Evolutionary conservation across 2,329 filamentous ascomycete species (phyloP).

Genomic region (Balansia obtecta): DNA sequence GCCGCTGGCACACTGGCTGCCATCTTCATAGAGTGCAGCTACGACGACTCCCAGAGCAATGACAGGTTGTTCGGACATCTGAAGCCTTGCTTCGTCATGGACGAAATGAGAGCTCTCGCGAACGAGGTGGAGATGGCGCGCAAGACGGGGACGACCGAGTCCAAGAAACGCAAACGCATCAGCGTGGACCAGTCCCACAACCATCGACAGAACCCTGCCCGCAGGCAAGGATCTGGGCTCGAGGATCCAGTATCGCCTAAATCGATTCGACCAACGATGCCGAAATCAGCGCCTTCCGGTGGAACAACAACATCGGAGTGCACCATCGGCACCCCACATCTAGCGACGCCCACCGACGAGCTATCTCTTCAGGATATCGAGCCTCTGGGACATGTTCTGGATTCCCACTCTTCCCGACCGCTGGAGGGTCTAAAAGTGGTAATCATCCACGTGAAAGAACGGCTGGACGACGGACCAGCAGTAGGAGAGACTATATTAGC

Average conservation of each 20-base stretch:
- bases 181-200: conserved; percentile 14
- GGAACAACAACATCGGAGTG: background rate
- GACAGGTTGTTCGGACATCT: conserved; percentile 80
- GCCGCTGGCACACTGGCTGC: conserved; percentile 57
- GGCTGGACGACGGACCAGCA: conserved; percentile 58
- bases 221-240: conserved; percentile 9
- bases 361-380: conserved; percentile 28
- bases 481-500: conserved; percentile 52
- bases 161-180: conserved; percentile 54
- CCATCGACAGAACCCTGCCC: conserved; percentile 11
- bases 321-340: conserved; percentile 25
- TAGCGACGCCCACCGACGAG: conserved; percentile 36
- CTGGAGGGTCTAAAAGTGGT: conserved; percentile 67
- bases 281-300: conserved; percentile 8
- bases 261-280: conserved; percentile 22
- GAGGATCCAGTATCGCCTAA: conserved; percentile 42
- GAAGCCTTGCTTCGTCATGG: conserved; percentile 68
- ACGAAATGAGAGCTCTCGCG: conserved; percentile 64
- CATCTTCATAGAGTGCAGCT: conserved; percentile 94
- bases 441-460: conserved; percentile 91
- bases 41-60: conserved; percentile 67
- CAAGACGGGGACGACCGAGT: conserved; percentile 21
- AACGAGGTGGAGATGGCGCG: conserved; percentile 50
- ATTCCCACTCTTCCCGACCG: conserved; percentile 26
- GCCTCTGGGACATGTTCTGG: conserved; percentile 10